Conservation (phyloP, 2,329 filamentous ascomycete species). For the Fusarium sarcochroum region DNA sequence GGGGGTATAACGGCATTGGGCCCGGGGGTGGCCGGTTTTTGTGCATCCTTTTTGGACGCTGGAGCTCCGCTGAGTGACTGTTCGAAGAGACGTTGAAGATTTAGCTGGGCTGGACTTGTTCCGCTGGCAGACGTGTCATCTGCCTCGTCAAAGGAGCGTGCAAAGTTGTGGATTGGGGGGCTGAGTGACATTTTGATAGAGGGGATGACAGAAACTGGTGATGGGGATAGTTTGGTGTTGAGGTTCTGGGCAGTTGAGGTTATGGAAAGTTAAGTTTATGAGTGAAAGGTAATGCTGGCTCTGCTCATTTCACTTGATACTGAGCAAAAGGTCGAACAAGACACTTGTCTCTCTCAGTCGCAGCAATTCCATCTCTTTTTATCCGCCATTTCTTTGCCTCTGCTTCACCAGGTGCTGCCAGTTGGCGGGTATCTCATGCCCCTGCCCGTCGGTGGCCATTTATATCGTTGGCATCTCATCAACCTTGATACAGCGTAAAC, state of each 20-base stretch:
- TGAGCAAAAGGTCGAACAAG: constrained; percentile 9
- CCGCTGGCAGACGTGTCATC: constrained; percentile 53
- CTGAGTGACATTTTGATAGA: constrained; percentile 52
- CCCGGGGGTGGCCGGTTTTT: constrained; percentile 60
- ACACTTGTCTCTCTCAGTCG: not conserved
- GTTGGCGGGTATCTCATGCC: constrained; percentile 27
- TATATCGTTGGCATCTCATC: constrained; percentile 19
- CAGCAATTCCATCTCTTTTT: constrained; percentile 5
- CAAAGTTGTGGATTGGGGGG: constrained; percentile 49
- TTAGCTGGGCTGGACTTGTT: constrained; percentile 72
- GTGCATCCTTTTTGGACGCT: constrained; percentile 64
- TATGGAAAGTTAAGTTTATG: not conserved
- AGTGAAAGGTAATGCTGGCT: constrained; percentile 2
- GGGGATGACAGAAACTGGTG: not conserved
- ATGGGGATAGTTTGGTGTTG: constrained; percentile 23
- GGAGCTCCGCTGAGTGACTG: constrained; percentile 70
- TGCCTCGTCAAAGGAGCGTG: constrained; percentile 45
- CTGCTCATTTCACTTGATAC: constrained; percentile 43
- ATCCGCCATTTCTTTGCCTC: not conserved
- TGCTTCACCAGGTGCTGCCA: constrained; percentile 23
- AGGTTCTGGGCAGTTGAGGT: no score
- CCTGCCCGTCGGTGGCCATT: constrained; percentile 26
- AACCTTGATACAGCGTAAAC: not conserved
- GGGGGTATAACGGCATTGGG: constrained; percentile 57
- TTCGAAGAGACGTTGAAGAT: constrained; percentile 72